phyloP scores from a whole-genome alignment of 176 grass and related monocot genomes.

The Oryza punctata region DNA sequence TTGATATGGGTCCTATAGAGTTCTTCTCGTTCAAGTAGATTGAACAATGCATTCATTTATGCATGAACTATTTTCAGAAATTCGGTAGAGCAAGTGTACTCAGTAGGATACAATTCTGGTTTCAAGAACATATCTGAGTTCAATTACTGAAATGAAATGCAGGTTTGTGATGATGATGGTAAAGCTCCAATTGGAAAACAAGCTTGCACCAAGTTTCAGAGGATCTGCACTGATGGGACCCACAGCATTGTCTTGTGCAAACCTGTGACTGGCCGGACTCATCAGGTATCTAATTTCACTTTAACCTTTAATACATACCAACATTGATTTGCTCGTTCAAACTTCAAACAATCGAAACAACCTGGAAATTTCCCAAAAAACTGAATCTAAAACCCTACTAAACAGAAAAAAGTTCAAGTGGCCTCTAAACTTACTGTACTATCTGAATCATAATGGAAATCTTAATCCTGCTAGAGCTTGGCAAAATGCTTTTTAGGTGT shows the following conservation, averaged over 20 bases:
- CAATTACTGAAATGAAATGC: slow-evolving; percentile 10
- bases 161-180: slow-evolving; percentile 55
- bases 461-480: neutral
- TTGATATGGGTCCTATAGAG: neutral
- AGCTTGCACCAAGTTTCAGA: slow-evolving; percentile 87
- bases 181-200: slow-evolving; percentile 67
- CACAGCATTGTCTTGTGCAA: slow-evolving; percentile 90
- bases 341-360: neutral
- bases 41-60: neutral
- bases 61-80: neutral
- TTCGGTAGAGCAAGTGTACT: neutral
- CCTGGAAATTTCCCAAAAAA: neutral
- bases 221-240: slow-evolving; percentile 66
- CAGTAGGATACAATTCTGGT: neutral
- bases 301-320: neutral
- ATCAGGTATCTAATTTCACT: slow-evolving; percentile 69
- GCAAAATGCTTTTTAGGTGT: neutral
- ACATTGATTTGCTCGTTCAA: neutral
- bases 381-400: neutral
- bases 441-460: neutral
- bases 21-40: neutral
- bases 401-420: neutral
- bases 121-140: slow-evolving; percentile 11
- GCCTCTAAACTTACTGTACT: neutral
- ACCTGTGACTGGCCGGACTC: slow-evolving; percentile 92